These are phyloP conservation scores for Cetraspora pellucida DNA, from an alignment of 192 early-diverging fungal species.

Conservation along the genomic window DNA sequence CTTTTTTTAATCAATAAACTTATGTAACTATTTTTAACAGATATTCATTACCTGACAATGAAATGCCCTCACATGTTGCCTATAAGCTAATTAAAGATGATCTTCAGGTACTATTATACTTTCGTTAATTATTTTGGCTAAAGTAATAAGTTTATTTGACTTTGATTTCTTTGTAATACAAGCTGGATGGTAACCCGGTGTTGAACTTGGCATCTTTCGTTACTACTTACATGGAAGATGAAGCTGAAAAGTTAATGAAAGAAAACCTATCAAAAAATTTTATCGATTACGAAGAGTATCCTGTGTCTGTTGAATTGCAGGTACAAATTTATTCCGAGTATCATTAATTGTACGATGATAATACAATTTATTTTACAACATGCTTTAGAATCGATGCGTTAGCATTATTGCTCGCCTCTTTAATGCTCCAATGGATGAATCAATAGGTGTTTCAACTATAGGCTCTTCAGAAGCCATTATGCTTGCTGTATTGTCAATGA, in stretches of 20 bases:
- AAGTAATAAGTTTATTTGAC: no score
- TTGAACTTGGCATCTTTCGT: slow-evolving; percentile 81
- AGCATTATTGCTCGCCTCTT: slow-evolving; percentile 50
- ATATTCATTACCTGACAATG: not conserved
- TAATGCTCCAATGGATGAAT: slow-evolving; percentile 45
- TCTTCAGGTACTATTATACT: not conserved
- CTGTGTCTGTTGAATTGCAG: slow-evolving; percentile 45
- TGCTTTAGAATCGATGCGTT: slow-evolving; percentile 42
- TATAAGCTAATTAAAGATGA: slow-evolving; percentile 26
- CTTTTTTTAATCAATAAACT: not conserved
- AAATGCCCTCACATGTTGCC: slow-evolving; percentile 19
- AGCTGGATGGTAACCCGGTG: slow-evolving; percentile 77
- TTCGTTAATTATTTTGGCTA: no score
- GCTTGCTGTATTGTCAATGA: slow-evolving; percentile 76
- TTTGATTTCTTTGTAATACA: not conserved
- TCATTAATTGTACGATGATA: slow-evolving; percentile 20
- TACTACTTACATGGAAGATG: slow-evolving; percentile 78
- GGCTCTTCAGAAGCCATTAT: slow-evolving; percentile 83
- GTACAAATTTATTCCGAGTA: slow-evolving; percentile 14
- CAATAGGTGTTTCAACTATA: slow-evolving; percentile 71
- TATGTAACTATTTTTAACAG: not conserved
- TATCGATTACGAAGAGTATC: slow-evolving; percentile 53
- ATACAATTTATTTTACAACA: not conserved
- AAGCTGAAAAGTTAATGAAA: slow-evolving; percentile 76
- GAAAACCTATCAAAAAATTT: slow-evolving; percentile 82